These are phyloP conservation scores for Cenococcum geophilum DNA, from an alignment of 495 filamentous ascomycete genomes.

Conservation along the genomic window DNA sequence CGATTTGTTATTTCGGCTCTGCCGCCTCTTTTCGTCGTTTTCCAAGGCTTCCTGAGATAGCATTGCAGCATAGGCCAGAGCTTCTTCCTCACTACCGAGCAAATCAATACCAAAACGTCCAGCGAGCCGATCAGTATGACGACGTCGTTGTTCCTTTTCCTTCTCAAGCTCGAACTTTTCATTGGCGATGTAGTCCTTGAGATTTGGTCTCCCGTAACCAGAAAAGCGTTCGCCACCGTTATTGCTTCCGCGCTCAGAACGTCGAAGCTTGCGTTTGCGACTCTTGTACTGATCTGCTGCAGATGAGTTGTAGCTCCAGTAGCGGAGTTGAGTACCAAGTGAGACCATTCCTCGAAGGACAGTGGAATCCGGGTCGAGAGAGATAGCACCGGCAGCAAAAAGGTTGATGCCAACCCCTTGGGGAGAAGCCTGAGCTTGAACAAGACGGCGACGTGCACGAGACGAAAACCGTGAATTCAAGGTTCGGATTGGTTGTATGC, in stretches of 20 bases:
- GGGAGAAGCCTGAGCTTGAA: slow-evolving; percentile 63
- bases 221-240: slow-evolving; percentile 50
- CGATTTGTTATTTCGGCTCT: slow-evolving; percentile 44
- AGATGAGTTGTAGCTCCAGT: slow-evolving; percentile 84
- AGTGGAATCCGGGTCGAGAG: slow-evolving; percentile 83
- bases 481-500: slow-evolving; percentile 70
- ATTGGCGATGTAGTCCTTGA: slow-evolving; percentile 74
- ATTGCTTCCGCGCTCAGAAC: slow-evolving; percentile 54
- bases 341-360: slow-evolving; percentile 86
- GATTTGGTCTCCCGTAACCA: slow-evolving; percentile 54
- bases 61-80: slow-evolving; percentile 81
- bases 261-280: slow-evolving; percentile 57
- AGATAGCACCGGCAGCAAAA: slow-evolving; percentile 76
- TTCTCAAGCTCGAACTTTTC: slow-evolving; percentile 72
- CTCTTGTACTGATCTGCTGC: slow-evolving; percentile 58
- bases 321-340: slow-evolving; percentile 77
- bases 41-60: slow-evolving; percentile 73
- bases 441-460: slow-evolving; percentile 66
- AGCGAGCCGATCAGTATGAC: slow-evolving; percentile 60
- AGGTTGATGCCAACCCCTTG: slow-evolving; percentile 67
- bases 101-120: slow-evolving; percentile 77
- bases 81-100: slow-evolving; percentile 73
- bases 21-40: slow-evolving; percentile 53
- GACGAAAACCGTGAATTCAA: slow-evolving; percentile 83
- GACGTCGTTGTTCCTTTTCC: slow-evolving; percentile 58